These are phyloP conservation scores for Xylaria nigripes DNA, from an alignment of 495 filamentous ascomycete genomes.

Conservation along the genomic window DNA sequence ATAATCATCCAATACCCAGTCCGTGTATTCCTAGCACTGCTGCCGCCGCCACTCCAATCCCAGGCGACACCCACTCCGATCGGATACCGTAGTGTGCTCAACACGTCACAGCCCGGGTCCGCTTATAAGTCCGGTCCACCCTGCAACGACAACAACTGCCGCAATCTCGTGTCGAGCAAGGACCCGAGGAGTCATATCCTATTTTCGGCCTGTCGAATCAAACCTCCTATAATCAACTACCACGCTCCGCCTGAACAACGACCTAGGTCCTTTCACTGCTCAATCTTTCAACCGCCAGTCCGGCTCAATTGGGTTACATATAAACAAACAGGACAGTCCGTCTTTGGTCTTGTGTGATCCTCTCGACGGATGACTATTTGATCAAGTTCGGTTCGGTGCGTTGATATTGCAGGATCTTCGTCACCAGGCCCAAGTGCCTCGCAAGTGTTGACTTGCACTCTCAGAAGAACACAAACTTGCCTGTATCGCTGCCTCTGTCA, in stretches of 20 bases:
- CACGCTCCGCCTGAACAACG: not conserved
- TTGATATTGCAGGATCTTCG: conserved; percentile 29
- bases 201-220: conserved; percentile 15
- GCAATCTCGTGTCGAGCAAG: conserved; percentile 15
- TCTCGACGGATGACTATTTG: conserved; percentile 11
- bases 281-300: not conserved
- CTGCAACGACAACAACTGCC: conserved; percentile 15
- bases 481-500: conserved; percentile 11
- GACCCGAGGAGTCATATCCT: conserved; percentile 22
- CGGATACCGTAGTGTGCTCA: conserved; percentile 37
- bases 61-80: conserved; percentile 30
- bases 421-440: conserved; percentile 30
- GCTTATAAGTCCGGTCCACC: conserved; percentile 16
- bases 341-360: not conserved
- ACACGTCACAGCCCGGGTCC: conserved; percentile 31
- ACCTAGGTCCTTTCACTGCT: conserved; percentile 7
- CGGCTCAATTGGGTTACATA: conserved; percentile 18
- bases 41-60: conserved; percentile 18
- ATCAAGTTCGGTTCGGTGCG: conserved; percentile 33
- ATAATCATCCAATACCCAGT: conserved; percentile 23
- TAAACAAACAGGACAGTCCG: conserved; percentile 18
- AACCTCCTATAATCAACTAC: conserved; percentile 5
- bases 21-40: conserved; percentile 13
- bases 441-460: conserved; percentile 17
- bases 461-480: conserved; percentile 22